phyloP scores from a whole-genome alignment of 2,329 filamentous ascomycete species.

The Pseudogymnoascus sp. region DNA sequence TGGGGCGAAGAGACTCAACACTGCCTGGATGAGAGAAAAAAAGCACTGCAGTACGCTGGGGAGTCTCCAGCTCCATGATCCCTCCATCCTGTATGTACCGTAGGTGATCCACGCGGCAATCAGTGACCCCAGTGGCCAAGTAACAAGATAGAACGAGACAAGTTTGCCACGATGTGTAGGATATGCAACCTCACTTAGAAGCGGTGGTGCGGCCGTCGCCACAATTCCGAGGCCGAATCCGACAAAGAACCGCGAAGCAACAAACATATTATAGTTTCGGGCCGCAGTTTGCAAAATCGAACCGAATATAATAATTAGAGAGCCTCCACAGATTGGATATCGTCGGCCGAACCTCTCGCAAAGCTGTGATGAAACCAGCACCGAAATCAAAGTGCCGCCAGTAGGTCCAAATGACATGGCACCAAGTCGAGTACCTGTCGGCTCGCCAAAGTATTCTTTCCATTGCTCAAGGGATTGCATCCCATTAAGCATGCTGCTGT shows the following conservation, averaged over 20 bases:
- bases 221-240: constrained; percentile 19
- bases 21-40: constrained; percentile 12
- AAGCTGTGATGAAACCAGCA: constrained; percentile 20
- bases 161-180: constrained; percentile 14
- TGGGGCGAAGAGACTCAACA: constrained; percentile 24
- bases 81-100: constrained; percentile 15
- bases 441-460: constrained; percentile 31
- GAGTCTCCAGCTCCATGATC: constrained; percentile 35
- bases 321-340: constrained; percentile 25
- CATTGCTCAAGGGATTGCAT: constrained; percentile 14
- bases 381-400: constrained; percentile 33
- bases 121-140: constrained; percentile 19
- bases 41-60: constrained; percentile 36
- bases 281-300: constrained; percentile 26
- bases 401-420: constrained; percentile 34
- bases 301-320: constrained; percentile 26
- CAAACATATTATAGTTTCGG: constrained; percentile 18
- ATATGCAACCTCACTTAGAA: constrained; percentile 15
- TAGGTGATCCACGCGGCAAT: constrained; percentile 21
- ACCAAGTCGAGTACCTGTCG: constrained; percentile 32
- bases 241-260: constrained; percentile 17
- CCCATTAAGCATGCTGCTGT: constrained; percentile 19
- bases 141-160: constrained; percentile 10
- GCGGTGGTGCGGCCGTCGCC: constrained; percentile 16
- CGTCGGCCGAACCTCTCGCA: constrained; percentile 26